A percentile compares a stretch with the other conserved stretches of the same genome.
These are phyloP conservation scores for Cucumis cinereus DNA, from an alignment of 306 rosid genomes.

Conservation along the genomic window DNA sequence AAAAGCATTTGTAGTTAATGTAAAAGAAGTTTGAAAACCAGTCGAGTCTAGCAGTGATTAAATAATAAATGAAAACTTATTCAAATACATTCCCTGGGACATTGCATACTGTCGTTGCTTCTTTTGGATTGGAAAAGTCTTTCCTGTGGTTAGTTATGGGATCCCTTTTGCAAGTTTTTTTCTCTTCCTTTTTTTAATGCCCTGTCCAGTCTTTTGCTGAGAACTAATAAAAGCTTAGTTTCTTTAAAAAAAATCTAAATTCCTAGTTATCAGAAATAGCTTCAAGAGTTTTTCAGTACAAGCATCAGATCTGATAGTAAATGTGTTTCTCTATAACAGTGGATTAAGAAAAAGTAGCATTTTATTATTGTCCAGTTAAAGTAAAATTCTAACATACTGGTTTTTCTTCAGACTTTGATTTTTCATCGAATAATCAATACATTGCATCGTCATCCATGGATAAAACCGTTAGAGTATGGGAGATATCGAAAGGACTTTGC, in stretches of 20 bases:
- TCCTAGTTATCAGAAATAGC: neutral
- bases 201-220: neutral
- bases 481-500: slow-evolving; percentile 74
- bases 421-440: slow-evolving; percentile 89
- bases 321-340: neutral
- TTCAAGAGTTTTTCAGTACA: neutral
- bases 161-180: neutral
- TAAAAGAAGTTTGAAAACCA: neutral
- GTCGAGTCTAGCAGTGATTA: neutral
- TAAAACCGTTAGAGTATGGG: slow-evolving; percentile 96
- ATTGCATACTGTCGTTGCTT: neutral
- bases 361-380: neutral
- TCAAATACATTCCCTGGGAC: neutral
- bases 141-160: neutral
- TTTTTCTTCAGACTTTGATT: slow-evolving; percentile 80
- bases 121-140: neutral
- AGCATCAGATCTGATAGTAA: neutral
- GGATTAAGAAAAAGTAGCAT: neutral
- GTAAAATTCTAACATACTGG: slow-evolving; percentile 18
- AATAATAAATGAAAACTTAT: neutral
- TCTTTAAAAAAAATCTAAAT: neutral
- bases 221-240: neutral
- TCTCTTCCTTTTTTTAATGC: neutral
- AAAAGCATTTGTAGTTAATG: neutral
- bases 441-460: slow-evolving; percentile 91